phyloP scores from a whole-genome alignment of 2,329 filamentous ascomycete species.

The Cercospora berteroae region DNA sequence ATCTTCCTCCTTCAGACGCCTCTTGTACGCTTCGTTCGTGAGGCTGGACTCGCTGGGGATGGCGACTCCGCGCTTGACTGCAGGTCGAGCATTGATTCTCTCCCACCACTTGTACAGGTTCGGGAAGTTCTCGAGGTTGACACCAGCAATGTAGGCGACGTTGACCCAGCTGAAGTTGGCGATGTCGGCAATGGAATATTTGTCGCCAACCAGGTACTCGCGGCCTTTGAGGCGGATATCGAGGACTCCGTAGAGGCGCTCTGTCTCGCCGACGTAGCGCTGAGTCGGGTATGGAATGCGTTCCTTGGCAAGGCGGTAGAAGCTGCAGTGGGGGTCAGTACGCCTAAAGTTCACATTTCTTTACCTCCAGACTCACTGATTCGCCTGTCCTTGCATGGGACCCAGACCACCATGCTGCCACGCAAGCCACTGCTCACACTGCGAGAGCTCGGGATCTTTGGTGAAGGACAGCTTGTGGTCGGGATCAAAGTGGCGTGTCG shows the following conservation, averaged over 20 bases:
- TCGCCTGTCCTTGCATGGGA: constrained; percentile 42
- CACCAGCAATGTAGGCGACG: constrained; percentile 41
- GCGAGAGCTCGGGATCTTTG: constrained; percentile 47
- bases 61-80: constrained; percentile 42
- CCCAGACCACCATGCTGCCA: constrained; percentile 50
- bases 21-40: constrained; percentile 44
- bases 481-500: constrained; percentile 48
- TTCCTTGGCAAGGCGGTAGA: constrained; percentile 45
- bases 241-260: constrained; percentile 48
- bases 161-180: constrained; percentile 49
- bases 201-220: constrained; percentile 48
- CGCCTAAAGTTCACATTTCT: background rate
- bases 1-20: constrained; percentile 47
- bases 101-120: constrained; percentile 48
- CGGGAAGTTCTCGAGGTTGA: constrained; percentile 45
- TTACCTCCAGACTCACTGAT: constrained; percentile 25
- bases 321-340: too few relatives aligned
- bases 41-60: constrained; percentile 41
- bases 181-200: constrained; percentile 50
- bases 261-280: constrained; percentile 49
- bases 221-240: constrained; percentile 43
- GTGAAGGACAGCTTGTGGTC: constrained; percentile 49
- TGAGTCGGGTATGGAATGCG: constrained; percentile 47
- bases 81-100: constrained; percentile 42
- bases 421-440: constrained; percentile 59